Evolutionary conservation across 371 early-diverging fungal species (phyloP).

Genomic region (Pancytospora philotis): DNA sequence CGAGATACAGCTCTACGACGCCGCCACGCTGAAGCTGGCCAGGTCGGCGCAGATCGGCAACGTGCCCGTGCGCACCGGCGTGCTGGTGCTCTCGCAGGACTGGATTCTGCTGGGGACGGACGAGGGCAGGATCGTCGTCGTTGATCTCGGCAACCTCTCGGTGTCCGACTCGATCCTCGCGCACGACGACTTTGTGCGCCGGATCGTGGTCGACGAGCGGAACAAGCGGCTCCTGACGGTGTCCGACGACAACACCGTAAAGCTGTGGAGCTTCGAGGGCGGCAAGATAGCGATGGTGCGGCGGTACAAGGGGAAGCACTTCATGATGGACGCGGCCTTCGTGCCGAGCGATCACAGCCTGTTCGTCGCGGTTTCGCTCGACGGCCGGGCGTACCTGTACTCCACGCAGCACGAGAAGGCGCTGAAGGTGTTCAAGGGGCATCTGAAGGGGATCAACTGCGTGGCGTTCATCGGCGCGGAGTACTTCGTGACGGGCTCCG

Average conservation of each 20-base stretch:
- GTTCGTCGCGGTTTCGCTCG: slow-evolving; percentile 51
- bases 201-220: slow-evolving; percentile 42
- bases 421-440: slow-evolving; percentile 40
- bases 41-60: slow-evolving; percentile 45
- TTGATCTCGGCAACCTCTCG: slow-evolving; percentile 45
- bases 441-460: slow-evolving; percentile 33
- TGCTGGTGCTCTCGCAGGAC: slow-evolving; percentile 38
- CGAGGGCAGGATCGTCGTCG: slow-evolving; percentile 47
- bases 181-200: slow-evolving; percentile 57
- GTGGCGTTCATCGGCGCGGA: slow-evolving; percentile 31
- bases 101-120: slow-evolving; percentile 48
- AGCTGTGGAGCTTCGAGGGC: slow-evolving; percentile 49
- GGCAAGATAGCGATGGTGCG: slow-evolving; percentile 24
- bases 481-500: slow-evolving; percentile 50
- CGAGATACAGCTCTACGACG: slow-evolving; percentile 50
- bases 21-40: slow-evolving; percentile 19
- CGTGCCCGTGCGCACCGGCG: slow-evolving; percentile 46
- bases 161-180: slow-evolving; percentile 43
- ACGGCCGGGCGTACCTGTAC: slow-evolving; percentile 50
- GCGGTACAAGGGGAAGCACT: slow-evolving; percentile 51
- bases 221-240: slow-evolving; percentile 42
- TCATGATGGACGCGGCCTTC: slow-evolving; percentile 54
- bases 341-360: slow-evolving; percentile 36
- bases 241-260: slow-evolving; percentile 54
- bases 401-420: slow-evolving; percentile 31